Evolutionary conservation across 768 basidiomycete genomes (phyloP).

Genomic region (Leccinum subgranulosum): DNA sequence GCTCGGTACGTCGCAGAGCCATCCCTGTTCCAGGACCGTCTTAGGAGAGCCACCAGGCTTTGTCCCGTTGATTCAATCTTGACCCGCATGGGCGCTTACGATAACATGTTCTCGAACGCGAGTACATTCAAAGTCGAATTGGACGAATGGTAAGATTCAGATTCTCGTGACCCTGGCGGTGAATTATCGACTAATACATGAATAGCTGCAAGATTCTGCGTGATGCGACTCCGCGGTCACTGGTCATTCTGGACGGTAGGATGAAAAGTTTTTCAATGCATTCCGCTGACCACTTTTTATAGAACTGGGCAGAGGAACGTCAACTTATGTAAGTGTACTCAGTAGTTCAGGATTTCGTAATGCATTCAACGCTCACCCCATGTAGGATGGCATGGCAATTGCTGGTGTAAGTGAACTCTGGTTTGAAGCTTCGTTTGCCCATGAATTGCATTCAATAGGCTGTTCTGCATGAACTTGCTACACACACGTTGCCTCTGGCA

Average conservation of each 20-base stretch:
- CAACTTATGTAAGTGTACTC: conserved; percentile 67
- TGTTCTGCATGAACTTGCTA: conserved; percentile 91
- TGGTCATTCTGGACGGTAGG: conserved; percentile 93
- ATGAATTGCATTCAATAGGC: conserved; percentile 45
- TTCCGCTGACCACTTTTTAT: conserved; percentile 9
- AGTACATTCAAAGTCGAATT: conserved; percentile 99
- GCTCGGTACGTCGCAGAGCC: conserved; percentile 54
- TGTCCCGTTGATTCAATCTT: conserved; percentile 90
- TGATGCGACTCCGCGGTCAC: conserved; percentile 88
- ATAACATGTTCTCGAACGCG: conserved; percentile 92
- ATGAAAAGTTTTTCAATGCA: background rate
- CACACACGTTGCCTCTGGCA: conserved; percentile 84
- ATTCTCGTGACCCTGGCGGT: background rate
- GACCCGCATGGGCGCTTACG: conserved; percentile 98
- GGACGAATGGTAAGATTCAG: conserved; percentile 78
- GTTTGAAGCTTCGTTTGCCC: background rate
- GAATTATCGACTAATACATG: background rate
- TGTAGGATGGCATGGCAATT: conserved; percentile 96
- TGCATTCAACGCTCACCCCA: conserved; percentile 13
- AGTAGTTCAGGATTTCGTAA: background rate
- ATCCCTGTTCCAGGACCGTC: background rate
- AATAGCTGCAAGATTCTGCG: conserved; percentile 86
- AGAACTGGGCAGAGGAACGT: conserved; percentile 96
- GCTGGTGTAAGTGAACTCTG: conserved; percentile 59
- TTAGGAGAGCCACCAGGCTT: conserved; percentile 44